Conservation (phyloP, 148 eudicot species). For the Rhododendron williamsianum region DNA sequence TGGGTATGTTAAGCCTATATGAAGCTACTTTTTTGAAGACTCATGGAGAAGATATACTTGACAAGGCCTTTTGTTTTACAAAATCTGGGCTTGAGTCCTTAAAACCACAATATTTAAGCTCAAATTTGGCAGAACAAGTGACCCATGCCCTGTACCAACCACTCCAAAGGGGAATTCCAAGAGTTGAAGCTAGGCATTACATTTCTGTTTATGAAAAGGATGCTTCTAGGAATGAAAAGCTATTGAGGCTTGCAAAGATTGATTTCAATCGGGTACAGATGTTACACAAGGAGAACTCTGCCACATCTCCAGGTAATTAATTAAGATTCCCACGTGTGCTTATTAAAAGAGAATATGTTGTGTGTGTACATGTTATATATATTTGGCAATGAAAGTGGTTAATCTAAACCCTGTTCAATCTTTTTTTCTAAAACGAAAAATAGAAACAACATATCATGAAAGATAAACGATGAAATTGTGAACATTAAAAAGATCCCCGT, state of each 20-base stretch:
- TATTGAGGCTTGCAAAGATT: constrained; percentile 28
- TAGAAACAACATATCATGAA: too few species aligned
- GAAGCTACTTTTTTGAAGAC: constrained; percentile 35
- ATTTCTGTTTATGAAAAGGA: constrained; percentile 28
- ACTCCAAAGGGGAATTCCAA: constrained; percentile 25
- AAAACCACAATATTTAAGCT: neutral
- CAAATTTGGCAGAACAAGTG: constrained; percentile 6
- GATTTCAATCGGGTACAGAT: constrained; percentile 33
- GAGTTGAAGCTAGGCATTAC: constrained; percentile 23
- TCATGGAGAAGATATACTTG: constrained; percentile 33
- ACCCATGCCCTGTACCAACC: constrained; percentile 19
- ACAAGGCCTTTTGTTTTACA: constrained; percentile 28
- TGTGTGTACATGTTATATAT: too few species aligned
- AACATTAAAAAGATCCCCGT: too few species aligned
- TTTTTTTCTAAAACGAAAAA: too few species aligned
- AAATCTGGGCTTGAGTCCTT: constrained; percentile 10
- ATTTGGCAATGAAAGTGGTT: too few species aligned
- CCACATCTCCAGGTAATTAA: constrained; percentile 18
- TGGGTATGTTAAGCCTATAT: constrained; percentile 31
- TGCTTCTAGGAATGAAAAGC: constrained; percentile 11
- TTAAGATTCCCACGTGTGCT: too few species aligned
- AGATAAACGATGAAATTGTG: too few species aligned
- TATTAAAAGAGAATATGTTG: too few species aligned
- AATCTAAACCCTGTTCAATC: too few species aligned
- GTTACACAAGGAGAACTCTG: constrained; percentile 12